These are phyloP conservation scores for Candida gorgasii DNA, from an alignment of 805 yeast species.

Conservation along the genomic window DNA sequence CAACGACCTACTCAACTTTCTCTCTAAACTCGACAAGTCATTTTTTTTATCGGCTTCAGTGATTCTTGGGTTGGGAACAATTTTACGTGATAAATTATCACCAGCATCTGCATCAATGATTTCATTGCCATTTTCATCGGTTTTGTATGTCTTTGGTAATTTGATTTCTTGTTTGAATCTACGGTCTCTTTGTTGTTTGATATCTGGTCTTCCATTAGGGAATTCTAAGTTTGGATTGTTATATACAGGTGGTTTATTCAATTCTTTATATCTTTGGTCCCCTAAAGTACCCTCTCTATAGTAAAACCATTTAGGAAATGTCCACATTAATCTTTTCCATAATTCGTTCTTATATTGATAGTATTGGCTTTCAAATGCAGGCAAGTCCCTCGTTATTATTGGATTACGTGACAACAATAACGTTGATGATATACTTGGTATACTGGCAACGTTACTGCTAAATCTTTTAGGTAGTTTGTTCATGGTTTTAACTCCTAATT, in stretches of 20 bases:
- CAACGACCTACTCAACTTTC: conserved; percentile 76
- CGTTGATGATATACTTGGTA: conserved; percentile 41
- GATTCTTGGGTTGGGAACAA: conserved; percentile 65
- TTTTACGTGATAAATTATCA: conserved; percentile 66
- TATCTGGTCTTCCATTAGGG: conserved; percentile 81
- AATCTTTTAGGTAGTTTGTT: conserved; percentile 1
- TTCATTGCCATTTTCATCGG: conserved; percentile 26
- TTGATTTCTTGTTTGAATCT: conserved; percentile 73
- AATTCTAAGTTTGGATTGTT: conserved; percentile 76
- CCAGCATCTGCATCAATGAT: conserved; percentile 33
- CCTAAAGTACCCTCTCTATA: conserved; percentile 87
- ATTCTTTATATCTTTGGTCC: conserved; percentile 73
- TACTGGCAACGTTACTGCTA: conserved; percentile 4
- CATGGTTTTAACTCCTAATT: too few relatives aligned
- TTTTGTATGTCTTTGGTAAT: conserved; percentile 67
- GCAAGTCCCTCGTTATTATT: conserved; percentile 73
- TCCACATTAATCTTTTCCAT: conserved; percentile 93
- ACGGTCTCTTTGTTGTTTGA: conserved; percentile 87
- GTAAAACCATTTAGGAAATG: conserved; percentile 92
- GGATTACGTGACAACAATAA: conserved; percentile 80
- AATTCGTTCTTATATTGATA: conserved; percentile 83
- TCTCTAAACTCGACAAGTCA: conserved; percentile 69
- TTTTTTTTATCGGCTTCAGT: conserved; percentile 74
- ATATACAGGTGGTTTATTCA: conserved; percentile 73
- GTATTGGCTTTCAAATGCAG: conserved; percentile 71